Evolutionary conservation across 75 land plant genomes (phyloP), one percentile per base, ranked within the genome.

Genomic region (Cupressus sempervirens): DNA sequence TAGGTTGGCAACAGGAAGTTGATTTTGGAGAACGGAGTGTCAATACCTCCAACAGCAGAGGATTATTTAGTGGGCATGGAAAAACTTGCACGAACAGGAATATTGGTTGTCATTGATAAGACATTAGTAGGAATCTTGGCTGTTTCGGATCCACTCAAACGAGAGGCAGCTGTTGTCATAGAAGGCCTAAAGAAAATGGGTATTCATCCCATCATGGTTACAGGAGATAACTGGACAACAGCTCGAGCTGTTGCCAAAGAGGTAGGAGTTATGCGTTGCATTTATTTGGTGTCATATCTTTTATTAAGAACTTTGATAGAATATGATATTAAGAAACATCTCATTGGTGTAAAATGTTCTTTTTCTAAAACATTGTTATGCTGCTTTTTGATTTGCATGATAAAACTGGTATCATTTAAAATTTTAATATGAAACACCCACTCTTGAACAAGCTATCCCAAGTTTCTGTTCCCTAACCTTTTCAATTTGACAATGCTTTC

Each of bases 181-280:
- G 89, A 88, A 72, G 92, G 93, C 29, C 89, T 98, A 10, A 81
- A 84, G 86, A 90, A 91, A 79, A 96, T 98, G 98, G 97, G 94
- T 34, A 87, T 98, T 12, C 84, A 14, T 14, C 93, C 97, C 20
- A 92, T 96, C 76, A 94, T 98, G 98, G 95, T 98, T 2, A 98
- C 99, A 12, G 99, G 99, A 30, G 99, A 98, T 84, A 98, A 98
- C 87, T 92, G 95, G 95, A 93, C 94, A 67, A 98, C 99, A 35
- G 98, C 99, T 15, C 83, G 79, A 75, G 97, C 99, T 80, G 93
- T 98, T 82, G 99, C 99, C 2, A 90, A 87, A 48, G 98, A 98
- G 97, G 97, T 95, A 14, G 10, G 86, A 74, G 11, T 62, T 73
- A 15, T 85, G 20, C 1, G 4, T 46, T 32, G 41, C 4, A 9